Evolutionary conservation across 345 rosid species (phyloP).

Genomic region (Lagerstroemia speciosa): DNA sequence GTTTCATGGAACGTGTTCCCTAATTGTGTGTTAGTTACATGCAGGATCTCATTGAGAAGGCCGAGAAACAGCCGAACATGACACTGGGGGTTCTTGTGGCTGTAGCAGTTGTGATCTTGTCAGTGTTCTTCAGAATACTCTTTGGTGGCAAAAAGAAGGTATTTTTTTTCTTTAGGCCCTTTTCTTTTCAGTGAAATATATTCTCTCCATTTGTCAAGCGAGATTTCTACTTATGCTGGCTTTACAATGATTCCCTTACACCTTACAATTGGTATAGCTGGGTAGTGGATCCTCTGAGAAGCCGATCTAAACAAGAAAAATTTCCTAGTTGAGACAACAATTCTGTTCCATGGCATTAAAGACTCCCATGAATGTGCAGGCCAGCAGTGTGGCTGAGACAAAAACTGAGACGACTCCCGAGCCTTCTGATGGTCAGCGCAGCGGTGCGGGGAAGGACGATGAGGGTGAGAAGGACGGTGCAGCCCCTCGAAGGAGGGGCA

Average conservation of each 20-base stretch:
- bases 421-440: slow-evolving; percentile 12
- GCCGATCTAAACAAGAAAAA: neutral
- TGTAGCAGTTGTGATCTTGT: slow-evolving; percentile 22
- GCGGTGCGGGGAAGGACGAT: slow-evolving; percentile 8
- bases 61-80: slow-evolving; percentile 41
- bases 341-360: neutral
- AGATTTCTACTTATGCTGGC: too few species aligned
- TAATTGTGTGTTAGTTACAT: neutral
- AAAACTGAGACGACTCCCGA: slow-evolving; percentile 3
- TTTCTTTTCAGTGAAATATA: neutral
- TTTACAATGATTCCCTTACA: too few species aligned
- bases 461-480: slow-evolving; percentile 10
- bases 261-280: neutral
- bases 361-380: slow-evolving; percentile 12
- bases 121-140: slow-evolving; percentile 20
- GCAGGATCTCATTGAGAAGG: slow-evolving; percentile 42
- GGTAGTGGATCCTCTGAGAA: too few species aligned
- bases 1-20: neutral
- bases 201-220: too few species aligned
- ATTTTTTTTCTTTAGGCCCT: neutral
- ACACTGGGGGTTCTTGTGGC: slow-evolving; percentile 31
- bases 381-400: slow-evolving; percentile 1
- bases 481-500: slow-evolving; percentile 12
- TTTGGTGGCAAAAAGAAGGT: slow-evolving; percentile 33
- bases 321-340: neutral